Base-by-base conservation (phyloP, 1,139 yeast genomes). In the Saccharomyces hybrid region DNA sequence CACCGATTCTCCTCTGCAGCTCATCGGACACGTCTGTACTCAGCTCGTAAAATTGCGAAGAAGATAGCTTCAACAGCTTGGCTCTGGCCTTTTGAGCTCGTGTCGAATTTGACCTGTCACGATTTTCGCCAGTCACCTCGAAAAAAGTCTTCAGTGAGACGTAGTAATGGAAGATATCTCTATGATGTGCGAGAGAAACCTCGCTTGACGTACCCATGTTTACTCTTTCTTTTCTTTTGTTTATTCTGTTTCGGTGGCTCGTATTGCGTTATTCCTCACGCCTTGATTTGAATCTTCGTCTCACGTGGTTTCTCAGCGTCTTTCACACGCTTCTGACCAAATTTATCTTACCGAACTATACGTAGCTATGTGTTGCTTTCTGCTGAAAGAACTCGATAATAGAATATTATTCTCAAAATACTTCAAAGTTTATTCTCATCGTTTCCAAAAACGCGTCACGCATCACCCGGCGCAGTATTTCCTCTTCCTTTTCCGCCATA, bases 1-100 rank as follows among this genome's bases (percentile, higher is more conserved):
- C 72, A 46, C 79, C 83, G 51, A 77, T 78, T 58, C 97, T 77
- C 63, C 99, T 79, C 64, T 82, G 81, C 58, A 91, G 75, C 71
- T 91, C 99, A 70, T 91, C 98, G 68, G 84, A 87, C 14, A 91
- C 97, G 68, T 93, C 98, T 1, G 96, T 90, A 58, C 95, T 83
- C 56, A 91, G 80, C 68, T 91, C 99, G 57, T 80, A 78, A 66
- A 91, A 89, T 70, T 93, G 98, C n/a, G 84, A 83, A n/a, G 79
- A 74, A 1, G 95, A 83, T 56, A 93, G 78, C 64, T 86, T 86
- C 59, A 87, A 77, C 51, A 91, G 80, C 72, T 93, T 91, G 63
- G 88, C 93, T 61, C 96, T 78, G 5, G 96, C 96, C 64, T 88
- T 82, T 49, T 81, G 82, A 23, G 89, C 88, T 57, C 91, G 70